Evolutionary conservation across 2,329 filamentous ascomycete species (phyloP).

Genomic region (Aureobasidium vineae): DNA sequence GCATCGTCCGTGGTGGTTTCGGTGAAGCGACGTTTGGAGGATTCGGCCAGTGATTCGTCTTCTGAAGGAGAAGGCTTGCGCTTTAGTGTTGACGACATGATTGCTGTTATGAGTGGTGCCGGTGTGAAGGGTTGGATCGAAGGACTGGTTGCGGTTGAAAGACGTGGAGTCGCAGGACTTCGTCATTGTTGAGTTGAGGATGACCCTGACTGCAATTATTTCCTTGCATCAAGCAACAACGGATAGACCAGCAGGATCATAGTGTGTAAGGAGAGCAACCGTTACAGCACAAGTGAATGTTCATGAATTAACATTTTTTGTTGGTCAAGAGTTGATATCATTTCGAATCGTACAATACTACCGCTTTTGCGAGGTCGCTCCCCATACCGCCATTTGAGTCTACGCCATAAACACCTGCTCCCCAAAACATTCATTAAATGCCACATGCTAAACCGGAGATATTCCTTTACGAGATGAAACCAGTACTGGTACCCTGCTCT

Average conservation of each 20-base stretch:
- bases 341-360: slow-evolving; percentile 7
- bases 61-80: slow-evolving; percentile 42
- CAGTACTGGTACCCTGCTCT: slow-evolving; percentile 32
- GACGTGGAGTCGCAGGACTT: slow-evolving; percentile 6
- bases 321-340: background rate
- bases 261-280: background rate
- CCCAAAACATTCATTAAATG: background rate
- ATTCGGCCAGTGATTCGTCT: slow-evolving; percentile 34
- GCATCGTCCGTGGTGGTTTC: slow-evolving; percentile 26
- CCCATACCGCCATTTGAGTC: background rate
- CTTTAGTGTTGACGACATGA: slow-evolving; percentile 37
- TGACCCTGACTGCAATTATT: background rate
- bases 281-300: background rate
- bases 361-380: background rate
- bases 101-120: slow-evolving; percentile 1
- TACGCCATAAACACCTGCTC: slow-evolving; percentile 16
- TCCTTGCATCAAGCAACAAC: background rate
- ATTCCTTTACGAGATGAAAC: slow-evolving; percentile 36
- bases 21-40: slow-evolving; percentile 40
- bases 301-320: background rate
- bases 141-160: background rate
- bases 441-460: background rate
- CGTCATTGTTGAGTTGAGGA: background rate
- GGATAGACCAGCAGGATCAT: background rate
- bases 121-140: background rate